Base-by-base conservation (phyloP, 345 rosid genomes). In the Clarkia xantiana region DNA sequence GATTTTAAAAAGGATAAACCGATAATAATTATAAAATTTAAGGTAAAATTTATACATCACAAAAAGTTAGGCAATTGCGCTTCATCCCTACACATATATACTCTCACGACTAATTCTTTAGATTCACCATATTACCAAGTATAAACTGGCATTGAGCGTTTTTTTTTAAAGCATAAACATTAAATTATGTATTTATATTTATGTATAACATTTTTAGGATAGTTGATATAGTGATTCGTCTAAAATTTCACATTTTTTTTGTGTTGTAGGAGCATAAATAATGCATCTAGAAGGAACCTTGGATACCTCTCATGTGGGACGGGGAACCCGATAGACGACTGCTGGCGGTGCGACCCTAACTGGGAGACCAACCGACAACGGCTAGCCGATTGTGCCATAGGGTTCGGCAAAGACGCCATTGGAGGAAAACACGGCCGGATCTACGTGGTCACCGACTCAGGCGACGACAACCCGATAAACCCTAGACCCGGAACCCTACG, bases 321-420 rank as follows among this genome's bases (percentile, higher is more conserved):
- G 0, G 89, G 86, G 0, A 84, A 84, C 56, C 94, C 94, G 0
- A 78, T 84, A 0, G 94, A 84, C 1, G 89, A 84, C 48, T 84
- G 94, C 56, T 84, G 94, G 94, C 52, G 94, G 57, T 84, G 89
- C 52, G 77, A 78, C 54, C 72, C 78, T 0, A 81, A 76, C 12
- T 84, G 94, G 94, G 85, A 78, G 59, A 65, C 49, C 14, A 78
- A 84, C 63, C 79, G 89, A 0, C 73, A 78, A 47, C 45, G 67
- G 20, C 45, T 84, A 49, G 89, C 94, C 0, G 86, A 78, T 40
- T 84, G 94, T 23, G 94, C 80, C 6, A 81, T 84, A 1, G 94
- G 94, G 5, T 84, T 84, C 34, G 94, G 94, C 11, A 81, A 71
- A 66, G 56, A 76, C 17, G 94, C 94, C 13, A 64, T 72, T 0